Base-by-base conservation (phyloP, 1,284 basidiomycete genomes). In the Mycena citricolor region DNA sequence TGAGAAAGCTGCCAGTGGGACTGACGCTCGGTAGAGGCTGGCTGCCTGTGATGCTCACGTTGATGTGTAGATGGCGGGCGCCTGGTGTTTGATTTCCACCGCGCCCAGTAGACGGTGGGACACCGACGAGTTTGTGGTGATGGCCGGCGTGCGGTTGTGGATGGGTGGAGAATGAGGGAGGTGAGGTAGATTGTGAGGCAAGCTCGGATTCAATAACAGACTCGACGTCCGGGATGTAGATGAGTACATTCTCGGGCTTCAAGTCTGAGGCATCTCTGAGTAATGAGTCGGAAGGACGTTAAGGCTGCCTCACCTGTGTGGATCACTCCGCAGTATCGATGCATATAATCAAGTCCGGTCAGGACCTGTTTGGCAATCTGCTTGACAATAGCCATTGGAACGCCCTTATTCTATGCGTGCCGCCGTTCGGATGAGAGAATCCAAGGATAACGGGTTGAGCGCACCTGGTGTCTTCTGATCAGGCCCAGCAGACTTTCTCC, bases 341-440 rank as follows among this genome's bases (percentile, higher is more conserved):
- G 95, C 81, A 99, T 94, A 70, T 98, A 99, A 63, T 98, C 95
- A 44, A 99, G 75, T 6, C 95, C 95, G 19, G 95, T 79, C 1
- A 99, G 72, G 23, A 98, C 86, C 66, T 98, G 95, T 64, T 97
- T 97, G 28, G 94, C 91, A 60, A 99, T 97, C 67, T 99, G 95
- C 62, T 89, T 90, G 57, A 97, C 93, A 56, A 99, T 77, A 50
- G 79, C 86, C 68, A 94, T 89, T 4, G 97, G 94, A 1, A 99
- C 94, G 53, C 95, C 95, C 57, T 92, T 90, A 66, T 86, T 88
- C 51, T 52, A 14, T 17, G 21, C 7, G 19, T 14, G 21, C 13
- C 7, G 31, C 33, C 14, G 11, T 11, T 36, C 14, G 4, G 28
- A 1, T 8, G 10, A 13, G 21, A 11, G 21, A 7, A 8, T 19